Conservation (phyloP, 352 stramenopile genomes). For the Phytophthora pseudosyringae region DNA sequence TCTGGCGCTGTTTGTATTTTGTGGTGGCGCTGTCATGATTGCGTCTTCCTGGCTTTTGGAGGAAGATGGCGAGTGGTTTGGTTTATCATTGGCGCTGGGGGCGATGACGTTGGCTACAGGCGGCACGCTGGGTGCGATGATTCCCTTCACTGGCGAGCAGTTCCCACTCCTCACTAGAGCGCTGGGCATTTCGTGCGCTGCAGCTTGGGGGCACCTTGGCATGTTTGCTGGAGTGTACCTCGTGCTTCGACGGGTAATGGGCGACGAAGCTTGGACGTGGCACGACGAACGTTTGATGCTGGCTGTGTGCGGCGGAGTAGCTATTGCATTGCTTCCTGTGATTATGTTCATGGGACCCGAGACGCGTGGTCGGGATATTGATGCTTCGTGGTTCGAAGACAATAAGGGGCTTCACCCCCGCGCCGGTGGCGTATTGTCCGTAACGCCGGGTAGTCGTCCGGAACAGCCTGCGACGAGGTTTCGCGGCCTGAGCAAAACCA, state of each 20-base stretch:
- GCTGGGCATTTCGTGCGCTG: constrained; percentile 45
- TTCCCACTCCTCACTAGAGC: constrained; percentile 55
- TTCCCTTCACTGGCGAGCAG: constrained; percentile 51
- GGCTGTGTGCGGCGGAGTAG: constrained; percentile 18
- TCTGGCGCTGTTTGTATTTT: constrained; percentile 42
- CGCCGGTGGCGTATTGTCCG: constrained; percentile 13
- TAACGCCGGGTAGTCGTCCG: constrained; percentile 6
- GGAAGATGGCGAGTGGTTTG: constrained; percentile 24
- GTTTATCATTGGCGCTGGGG: constrained; percentile 34
- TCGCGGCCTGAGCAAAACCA: constrained; percentile 18
- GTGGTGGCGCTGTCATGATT: constrained; percentile 35
- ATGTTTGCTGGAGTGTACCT: constrained; percentile 49
- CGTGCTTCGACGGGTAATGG: constrained; percentile 35
- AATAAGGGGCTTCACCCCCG: constrained; percentile 22
- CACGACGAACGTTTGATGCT: constrained; percentile 39
- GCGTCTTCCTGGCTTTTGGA: constrained; percentile 31
- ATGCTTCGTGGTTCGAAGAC: constrained; percentile 37
- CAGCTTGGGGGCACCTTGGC: constrained; percentile 45
- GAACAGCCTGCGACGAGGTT: constrained; percentile 9
- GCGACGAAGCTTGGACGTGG: constrained; percentile 32
- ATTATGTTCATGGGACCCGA: constrained; percentile 45
- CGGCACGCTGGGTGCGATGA: constrained; percentile 39
- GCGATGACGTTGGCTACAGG: constrained; percentile 30
- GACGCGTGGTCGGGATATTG: constrained; percentile 45
- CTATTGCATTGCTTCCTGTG: constrained; percentile 31